These are phyloP conservation scores for Podospora bellae-mahoneyi DNA, from an alignment of 495 filamentous ascomycete genomes.

Conservation along the genomic window DNA sequence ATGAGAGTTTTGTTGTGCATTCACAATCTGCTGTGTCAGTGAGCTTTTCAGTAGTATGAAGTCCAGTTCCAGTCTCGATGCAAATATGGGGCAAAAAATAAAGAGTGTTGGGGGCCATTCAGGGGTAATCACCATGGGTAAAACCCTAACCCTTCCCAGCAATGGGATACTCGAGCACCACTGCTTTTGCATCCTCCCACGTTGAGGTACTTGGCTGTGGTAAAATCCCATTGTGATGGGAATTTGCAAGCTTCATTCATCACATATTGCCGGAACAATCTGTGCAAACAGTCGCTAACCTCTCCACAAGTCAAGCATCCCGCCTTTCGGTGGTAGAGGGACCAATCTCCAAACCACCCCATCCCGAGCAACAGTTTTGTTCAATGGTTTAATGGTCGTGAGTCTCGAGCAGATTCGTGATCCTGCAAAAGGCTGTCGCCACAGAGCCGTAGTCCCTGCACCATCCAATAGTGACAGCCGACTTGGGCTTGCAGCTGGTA, in stretches of 20 bases:
- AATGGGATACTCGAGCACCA: not conserved
- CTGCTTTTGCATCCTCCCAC: too few species aligned
- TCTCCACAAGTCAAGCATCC: not conserved
- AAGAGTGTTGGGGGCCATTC: not conserved
- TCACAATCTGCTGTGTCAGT: not conserved
- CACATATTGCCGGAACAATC: not conserved
- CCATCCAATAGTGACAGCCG: not conserved
- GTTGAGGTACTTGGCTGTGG: too few species aligned
- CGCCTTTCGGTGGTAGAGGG: not conserved
- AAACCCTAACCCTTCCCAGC: not conserved
- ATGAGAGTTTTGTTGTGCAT: not conserved
- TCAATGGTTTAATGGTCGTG: not conserved
- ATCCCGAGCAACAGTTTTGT: not conserved
- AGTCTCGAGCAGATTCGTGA: conserved; percentile 2
- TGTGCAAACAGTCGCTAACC: not conserved
- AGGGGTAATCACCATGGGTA: not conserved
- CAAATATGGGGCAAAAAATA: not conserved
- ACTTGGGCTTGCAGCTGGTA: conserved; percentile 9
- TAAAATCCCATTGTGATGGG: too few species aligned
- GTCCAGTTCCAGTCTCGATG: not conserved
- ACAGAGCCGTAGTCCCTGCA: not conserved
- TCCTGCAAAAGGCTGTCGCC: conserved; percentile 5
- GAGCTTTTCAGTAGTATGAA: not conserved
- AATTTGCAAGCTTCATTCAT: not conserved
- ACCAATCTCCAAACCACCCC: not conserved